These are phyloP conservation scores for Ceratobasidium sp. DNA, from an alignment of 1,284 basidiomycete species.

Conservation along the genomic window DNA sequence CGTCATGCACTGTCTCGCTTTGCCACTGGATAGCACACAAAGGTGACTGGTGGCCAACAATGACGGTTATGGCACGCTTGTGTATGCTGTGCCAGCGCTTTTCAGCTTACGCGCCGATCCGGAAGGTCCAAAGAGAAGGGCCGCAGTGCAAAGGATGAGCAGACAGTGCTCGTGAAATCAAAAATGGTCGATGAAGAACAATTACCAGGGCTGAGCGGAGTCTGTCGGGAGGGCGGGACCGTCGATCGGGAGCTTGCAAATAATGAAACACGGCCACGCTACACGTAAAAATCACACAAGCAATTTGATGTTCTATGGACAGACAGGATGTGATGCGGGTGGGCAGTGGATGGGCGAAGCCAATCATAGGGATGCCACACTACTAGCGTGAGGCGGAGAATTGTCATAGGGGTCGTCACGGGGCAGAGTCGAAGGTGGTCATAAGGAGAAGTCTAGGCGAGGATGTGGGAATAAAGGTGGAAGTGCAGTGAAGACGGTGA, in stretches of 20 bases:
- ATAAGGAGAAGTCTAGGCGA: slow-evolving; percentile 29
- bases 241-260: neutral
- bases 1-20: neutral
- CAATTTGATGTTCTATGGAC: slow-evolving; percentile 32
- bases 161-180: neutral
- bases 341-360: slow-evolving; percentile 22
- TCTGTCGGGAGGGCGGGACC: neutral
- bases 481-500: slow-evolving; percentile 14
- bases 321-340: slow-evolving; percentile 30
- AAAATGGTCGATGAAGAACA: too few relatives aligned
- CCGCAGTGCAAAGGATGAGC: neutral
- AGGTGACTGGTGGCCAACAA: neutral
- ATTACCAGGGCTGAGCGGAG: neutral
- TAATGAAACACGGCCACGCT: neutral
- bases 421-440: neutral
- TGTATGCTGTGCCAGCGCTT: neutral
- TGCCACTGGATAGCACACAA: slow-evolving; percentile 8
- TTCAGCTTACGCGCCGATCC: neutral
- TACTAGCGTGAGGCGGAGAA: slow-evolving; percentile 3
- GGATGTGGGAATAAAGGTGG: slow-evolving; percentile 35
- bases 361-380: slow-evolving; percentile 19
- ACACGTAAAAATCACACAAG: neutral
- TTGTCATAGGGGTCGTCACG: slow-evolving; percentile 15
- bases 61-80: neutral
- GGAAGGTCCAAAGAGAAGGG: neutral